Conservation (phyloP, 495 filamentous ascomycete species). For the Cladorrhinum samala region DNA sequence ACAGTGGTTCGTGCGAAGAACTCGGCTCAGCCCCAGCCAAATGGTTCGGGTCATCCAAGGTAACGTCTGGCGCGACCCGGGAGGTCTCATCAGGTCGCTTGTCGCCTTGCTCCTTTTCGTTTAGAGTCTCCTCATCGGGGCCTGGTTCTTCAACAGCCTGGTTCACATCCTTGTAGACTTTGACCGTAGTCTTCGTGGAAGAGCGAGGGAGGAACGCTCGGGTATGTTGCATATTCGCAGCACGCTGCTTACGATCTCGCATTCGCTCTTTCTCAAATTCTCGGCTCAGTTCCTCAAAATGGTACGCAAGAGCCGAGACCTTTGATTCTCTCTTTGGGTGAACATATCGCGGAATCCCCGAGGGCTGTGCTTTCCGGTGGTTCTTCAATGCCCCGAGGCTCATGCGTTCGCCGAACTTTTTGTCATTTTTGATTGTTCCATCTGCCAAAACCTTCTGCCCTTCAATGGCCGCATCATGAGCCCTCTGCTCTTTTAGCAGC, state of each 20-base stretch:
- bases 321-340: constrained; percentile 56
- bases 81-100: constrained; percentile 10
- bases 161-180: constrained; percentile 87
- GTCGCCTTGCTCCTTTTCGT: constrained; percentile 19
- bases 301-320: constrained; percentile 83
- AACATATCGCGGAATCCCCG: constrained; percentile 85
- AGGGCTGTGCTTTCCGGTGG: constrained; percentile 57
- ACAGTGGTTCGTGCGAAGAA: constrained; percentile 18
- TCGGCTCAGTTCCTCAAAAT: constrained; percentile 92
- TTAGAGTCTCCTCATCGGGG: constrained; percentile 56
- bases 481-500: constrained; percentile 32
- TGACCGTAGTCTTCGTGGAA: constrained; percentile 91
- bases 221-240: constrained; percentile 71
- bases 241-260: constrained; percentile 73
- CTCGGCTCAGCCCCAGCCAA: constrained; percentile 13
- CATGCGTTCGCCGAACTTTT: constrained; percentile 64
- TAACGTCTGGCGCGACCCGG: constrained; percentile 20
- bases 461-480: constrained; percentile 22
- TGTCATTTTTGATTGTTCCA: constrained; percentile 51
- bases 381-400: constrained; percentile 55
- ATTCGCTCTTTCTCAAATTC: constrained; percentile 95
- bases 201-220: constrained; percentile 77
- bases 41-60: constrained; percentile 19
- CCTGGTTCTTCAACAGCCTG: constrained; percentile 85
- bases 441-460: constrained; percentile 23